Evolutionary conservation across 179 eudicot species (phyloP).

Genomic region (Vitellaria paradoxa): DNA sequence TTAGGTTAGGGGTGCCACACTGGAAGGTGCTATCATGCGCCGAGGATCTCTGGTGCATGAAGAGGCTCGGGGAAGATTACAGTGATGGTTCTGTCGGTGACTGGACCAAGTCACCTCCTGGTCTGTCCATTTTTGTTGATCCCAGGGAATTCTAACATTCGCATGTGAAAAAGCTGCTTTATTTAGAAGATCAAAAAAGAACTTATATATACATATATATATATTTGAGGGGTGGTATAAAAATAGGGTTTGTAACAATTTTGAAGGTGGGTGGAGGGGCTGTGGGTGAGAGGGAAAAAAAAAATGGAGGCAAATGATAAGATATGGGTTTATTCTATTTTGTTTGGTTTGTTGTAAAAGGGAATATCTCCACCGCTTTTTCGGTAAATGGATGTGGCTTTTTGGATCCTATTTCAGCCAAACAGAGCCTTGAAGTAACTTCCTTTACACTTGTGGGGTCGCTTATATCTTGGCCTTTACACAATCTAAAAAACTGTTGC

Average conservation of each 20-base stretch:
- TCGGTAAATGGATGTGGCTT: conserved; percentile 26
- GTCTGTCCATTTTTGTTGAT: conserved; percentile 76
- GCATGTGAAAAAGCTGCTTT: not conserved
- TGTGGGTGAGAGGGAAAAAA: no score
- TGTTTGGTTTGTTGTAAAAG: conserved; percentile 20
- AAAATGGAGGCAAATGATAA: not conserved
- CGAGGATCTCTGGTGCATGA: conserved; percentile 89
- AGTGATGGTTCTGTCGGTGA: conserved; percentile 74
- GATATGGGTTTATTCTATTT: not conserved
- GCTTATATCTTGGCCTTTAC: not conserved
- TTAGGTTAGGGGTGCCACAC: conserved; percentile 68
- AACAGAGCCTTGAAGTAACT: not conserved
- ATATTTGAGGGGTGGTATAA: not conserved
- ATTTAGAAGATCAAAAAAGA: not conserved
- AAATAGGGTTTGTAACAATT: not conserved
- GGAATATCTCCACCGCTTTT: conserved; percentile 21
- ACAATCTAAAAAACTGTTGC: conserved; percentile 3
- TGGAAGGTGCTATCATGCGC: conserved; percentile 80
- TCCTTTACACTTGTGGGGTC: conserved; percentile 1
- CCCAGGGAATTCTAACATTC: conserved; percentile 70
- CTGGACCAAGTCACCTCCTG: conserved; percentile 83
- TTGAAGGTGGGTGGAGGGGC: not conserved
- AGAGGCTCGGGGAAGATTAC: conserved; percentile 69
- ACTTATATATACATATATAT: no score
- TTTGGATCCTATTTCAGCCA: conserved; percentile 17